Base-by-base conservation (phyloP, 2,329 filamentous ascomycete species). In the Mollisiaceae sp. region DNA sequence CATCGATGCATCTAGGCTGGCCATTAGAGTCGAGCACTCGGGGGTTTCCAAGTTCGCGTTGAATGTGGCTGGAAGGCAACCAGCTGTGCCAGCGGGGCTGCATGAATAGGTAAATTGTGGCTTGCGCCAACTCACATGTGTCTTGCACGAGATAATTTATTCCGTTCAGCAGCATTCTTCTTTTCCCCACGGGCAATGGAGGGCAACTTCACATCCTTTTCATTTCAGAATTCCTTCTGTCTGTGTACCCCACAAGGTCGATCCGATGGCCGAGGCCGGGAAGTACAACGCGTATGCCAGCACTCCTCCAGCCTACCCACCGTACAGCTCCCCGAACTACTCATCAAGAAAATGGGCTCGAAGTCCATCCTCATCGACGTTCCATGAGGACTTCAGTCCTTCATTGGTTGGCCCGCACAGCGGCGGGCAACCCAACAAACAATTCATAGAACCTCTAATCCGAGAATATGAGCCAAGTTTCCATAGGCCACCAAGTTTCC, bases 341-440 rank as follows among this genome's bases (percentile, higher is more conserved):
- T 35, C 27, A 35, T 54, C 50, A 27, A 27, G 50, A 18, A n/a
- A 14, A 54, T 54, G 50, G 50, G 18, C 50, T 35, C 22, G 32
- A 35, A 35, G 27, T 54, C 55, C 55, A 15, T 57, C n/a, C 20
- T 39, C 55, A 43, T 22, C 45, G 8, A 15, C n/a, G n/a, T 61
- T 54, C n/a, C 32, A 61, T 41, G 41, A 61, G 32, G 47, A 61
- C n/a, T 61, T 61, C 20, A 41, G 35, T 14, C 36, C 32, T 12
- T 41, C 32, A 1, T 22, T 47, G 8, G 9, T 22, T 32, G 32
- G 45, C 9, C 45, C 35, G 22, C 45, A 36, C 1, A 54, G 45
- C 20, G 58, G 41, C 14, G 41, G 41, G 9, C 45, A 32, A 41
- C 45, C 59, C 6, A 61, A 47, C 35, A 64, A 64, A 47, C 47